phyloP scores from a whole-genome alignment of 1,284 basidiomycete species.

The Heterobasidion irregulare region DNA sequence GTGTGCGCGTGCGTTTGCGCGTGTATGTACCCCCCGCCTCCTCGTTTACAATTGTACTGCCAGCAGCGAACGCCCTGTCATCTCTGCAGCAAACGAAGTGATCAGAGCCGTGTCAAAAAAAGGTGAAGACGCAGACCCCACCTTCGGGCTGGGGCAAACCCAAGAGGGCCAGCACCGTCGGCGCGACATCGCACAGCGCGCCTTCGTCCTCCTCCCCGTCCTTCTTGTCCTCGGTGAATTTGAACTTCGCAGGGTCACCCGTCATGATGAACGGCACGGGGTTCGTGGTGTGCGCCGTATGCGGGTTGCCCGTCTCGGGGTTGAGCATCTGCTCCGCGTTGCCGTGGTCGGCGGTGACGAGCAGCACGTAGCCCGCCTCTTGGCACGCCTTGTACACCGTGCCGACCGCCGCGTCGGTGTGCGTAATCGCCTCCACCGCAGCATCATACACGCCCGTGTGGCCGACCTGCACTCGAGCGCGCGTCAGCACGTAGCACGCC shows the following conservation, averaged over 20 bases:
- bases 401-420: constrained; percentile 81
- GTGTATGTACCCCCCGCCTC: too few species aligned
- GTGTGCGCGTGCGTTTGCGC: background rate
- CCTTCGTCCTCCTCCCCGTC: constrained; percentile 56
- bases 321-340: constrained; percentile 92
- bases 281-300: constrained; percentile 83
- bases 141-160: constrained; percentile 55
- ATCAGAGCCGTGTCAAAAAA: constrained; percentile 1
- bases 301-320: constrained; percentile 72
- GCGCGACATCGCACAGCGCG: constrained; percentile 82
- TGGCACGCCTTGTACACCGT: constrained; percentile 81
- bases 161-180: constrained; percentile 74
- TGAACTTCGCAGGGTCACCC: constrained; percentile 42
- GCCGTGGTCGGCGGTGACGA: constrained; percentile 89
- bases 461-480: constrained; percentile 47
- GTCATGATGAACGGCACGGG: constrained; percentile 77
- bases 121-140: constrained; percentile 19
- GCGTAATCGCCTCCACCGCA: constrained; percentile 75
- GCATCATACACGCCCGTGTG: constrained; percentile 88
- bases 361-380: constrained; percentile 76
- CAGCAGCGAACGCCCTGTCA: constrained; percentile 49
- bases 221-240: constrained; percentile 40
- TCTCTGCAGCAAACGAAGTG: constrained; percentile 28
- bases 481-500: background rate
- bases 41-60: constrained; percentile 9